Conservation (phyloP, 139 green algal species). For the Coccomyxa sp. region DNA sequence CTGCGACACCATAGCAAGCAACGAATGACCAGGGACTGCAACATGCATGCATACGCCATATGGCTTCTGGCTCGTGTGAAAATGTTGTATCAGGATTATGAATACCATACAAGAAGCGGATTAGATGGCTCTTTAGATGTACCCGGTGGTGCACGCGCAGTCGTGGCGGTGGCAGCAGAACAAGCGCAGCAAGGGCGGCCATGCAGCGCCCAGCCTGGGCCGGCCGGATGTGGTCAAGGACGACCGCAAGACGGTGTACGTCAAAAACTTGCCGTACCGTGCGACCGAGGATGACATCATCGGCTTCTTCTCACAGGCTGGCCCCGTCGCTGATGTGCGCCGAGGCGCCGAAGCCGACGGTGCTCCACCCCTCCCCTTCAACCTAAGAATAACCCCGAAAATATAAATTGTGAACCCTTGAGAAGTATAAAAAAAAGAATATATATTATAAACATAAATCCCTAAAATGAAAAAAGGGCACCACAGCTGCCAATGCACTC, state of each 20-base stretch:
- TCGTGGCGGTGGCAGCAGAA: slow-evolving; percentile 54
- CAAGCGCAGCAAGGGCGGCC: slow-evolving; percentile 27
- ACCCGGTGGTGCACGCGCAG: background rate
- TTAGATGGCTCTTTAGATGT: no score
- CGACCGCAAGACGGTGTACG: slow-evolving; percentile 58
- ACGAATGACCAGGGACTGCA: no score
- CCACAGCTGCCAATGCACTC: no score
- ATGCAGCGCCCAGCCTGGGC: slow-evolving; percentile 32
- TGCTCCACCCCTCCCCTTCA: background rate
- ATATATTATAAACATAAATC: background rate
- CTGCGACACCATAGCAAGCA: no score
- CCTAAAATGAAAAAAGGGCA: no score
- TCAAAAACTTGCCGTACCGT: slow-evolving; percentile 68
- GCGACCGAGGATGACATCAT: slow-evolving; percentile 62
- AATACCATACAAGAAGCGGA: no score
- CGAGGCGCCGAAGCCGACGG: slow-evolving; percentile 33
- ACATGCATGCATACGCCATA: no score
- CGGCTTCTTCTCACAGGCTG: slow-evolving; percentile 61
- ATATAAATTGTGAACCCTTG: background rate
- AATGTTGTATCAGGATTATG: no score
- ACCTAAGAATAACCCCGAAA: no score
- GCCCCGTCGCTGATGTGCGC: slow-evolving; percentile 56
- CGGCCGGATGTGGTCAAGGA: slow-evolving; percentile 57
- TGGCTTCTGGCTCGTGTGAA: no score
- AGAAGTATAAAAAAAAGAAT: no score